Base-by-base conservation (phyloP, 495 filamentous ascomycete genomes). In the Elasticomyces elasticus region DNA sequence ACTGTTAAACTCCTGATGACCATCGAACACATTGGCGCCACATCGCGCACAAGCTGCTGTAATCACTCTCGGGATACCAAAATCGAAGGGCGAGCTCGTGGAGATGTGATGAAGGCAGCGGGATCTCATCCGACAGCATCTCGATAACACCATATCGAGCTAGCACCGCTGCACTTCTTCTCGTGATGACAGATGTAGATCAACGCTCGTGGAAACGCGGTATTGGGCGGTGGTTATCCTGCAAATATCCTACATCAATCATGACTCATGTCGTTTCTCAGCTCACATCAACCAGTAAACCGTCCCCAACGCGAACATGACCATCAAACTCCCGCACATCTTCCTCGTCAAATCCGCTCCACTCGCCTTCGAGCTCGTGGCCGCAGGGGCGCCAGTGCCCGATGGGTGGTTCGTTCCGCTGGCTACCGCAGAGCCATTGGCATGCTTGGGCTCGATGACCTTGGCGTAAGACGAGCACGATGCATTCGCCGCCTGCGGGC, bases 401-500 rank as follows among this genome's bases (percentile, higher is more conserved):
- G 35, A 40, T 15, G 35, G 7, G 15, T 33, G 30, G 7, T 33
- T 12, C 35, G 35, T 40, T 28, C 24, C 47, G 11, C 5, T 53
- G 22, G 38, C 28, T n/a, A n/a, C n/a, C 7, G 37, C 50, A 2
- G 42, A 24, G 2, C 42, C 42, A 26, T 33, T 44, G 37, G 15
- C 50, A 17, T 17, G 12, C 9, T 25, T 31, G 23, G 52, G 52
- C 31, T 49, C 35, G 7, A 38, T 22, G 27, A 55, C 44, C 1
- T 24, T n/a, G 17, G 15, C 52, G 45, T 55, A 55, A 5, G 13
- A 11, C 19, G 20, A 28, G 31, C 52, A 55, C 20, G 23, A 17
- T 6, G 52, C 27, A 26, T 47, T 28, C 40, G 24, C 2, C 9
- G 51, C 51, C 22, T 17, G 25, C 9, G 52, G 52, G 31, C 52